These are phyloP conservation scores for Mucor saturninus DNA, from an alignment of 371 early-diverging fungal species.

Conservation along the genomic window DNA sequence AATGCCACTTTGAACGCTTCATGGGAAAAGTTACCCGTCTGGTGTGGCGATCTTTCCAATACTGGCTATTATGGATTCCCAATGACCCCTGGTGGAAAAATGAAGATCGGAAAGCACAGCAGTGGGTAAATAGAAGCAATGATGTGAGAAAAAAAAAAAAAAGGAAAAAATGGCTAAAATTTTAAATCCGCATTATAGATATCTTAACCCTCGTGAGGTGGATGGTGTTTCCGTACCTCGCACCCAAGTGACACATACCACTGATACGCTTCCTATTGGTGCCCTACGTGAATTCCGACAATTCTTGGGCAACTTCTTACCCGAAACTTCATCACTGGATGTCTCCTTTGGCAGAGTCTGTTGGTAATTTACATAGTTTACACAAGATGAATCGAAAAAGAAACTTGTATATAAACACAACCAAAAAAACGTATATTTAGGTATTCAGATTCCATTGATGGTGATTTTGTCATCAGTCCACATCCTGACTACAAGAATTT, in stretches of 20 bases:
- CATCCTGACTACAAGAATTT: constrained; percentile 50
- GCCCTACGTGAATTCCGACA: constrained; percentile 36
- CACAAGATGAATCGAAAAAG: background rate
- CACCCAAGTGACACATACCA: constrained; percentile 42
- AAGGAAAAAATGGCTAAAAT: background rate
- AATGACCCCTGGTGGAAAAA: constrained; percentile 33
- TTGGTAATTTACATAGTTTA: constrained; percentile 30
- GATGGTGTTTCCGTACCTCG: constrained; percentile 48
- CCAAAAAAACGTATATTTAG: constrained; percentile 11
- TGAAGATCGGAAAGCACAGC: constrained; percentile 53
- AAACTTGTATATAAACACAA: background rate
- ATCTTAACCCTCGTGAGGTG: constrained; percentile 32
- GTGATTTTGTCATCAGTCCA: constrained; percentile 45
- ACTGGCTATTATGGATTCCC: constrained; percentile 58
- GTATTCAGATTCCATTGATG: constrained; percentile 54
- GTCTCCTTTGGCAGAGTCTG: constrained; percentile 40
- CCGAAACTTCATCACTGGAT: constrained; percentile 36
- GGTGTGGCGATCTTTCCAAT: constrained; percentile 56
- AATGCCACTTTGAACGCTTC: constrained; percentile 3
- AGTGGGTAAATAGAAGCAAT: constrained; percentile 34
- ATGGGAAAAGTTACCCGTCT: constrained; percentile 51
- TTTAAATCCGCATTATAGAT: constrained; percentile 1
- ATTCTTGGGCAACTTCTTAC: constrained; percentile 42
- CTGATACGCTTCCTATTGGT: constrained; percentile 47
- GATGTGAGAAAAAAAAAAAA: background rate